Base-by-base conservation (phyloP, 495 filamentous ascomycete genomes). In the Trichoderma erinaceum region DNA sequence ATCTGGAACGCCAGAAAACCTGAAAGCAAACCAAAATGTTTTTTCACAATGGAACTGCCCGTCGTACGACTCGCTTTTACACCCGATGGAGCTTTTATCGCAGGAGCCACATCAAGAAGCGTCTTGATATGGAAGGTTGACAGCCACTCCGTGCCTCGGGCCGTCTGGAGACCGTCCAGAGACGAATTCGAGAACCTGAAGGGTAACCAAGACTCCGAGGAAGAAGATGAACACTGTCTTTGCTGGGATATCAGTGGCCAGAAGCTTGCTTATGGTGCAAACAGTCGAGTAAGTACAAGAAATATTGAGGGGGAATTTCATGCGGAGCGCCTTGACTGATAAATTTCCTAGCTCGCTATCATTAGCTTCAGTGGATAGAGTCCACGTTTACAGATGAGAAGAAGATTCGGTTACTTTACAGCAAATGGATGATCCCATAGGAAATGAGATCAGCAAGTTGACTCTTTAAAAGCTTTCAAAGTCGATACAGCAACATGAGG, bases 231-330 rank as follows among this genome's bases (percentile, higher is more conserved):
- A 43, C 84, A 87, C 50, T 87, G 85, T 68, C 73, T 94, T 23
- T 84, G 85, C 63, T 96, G 92, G 92, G 90, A 94, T 78, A 81
- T 83, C 0, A 85, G 91, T 74, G 89, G 90, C 2, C 86, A 89
- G 71, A 88, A 86, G 73, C 81, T 96, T 68, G 90, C 88, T 1
- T 90, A 89, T 73, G 89, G 90, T 21, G 82, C 87, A 29, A 87
- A 87, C 68, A 88, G 85, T 69, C 81, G 87, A 79, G 91, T 93
- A 82, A 71, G 87, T 56, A n/a, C 25, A 46, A 15, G 13, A 46
- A 46, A 46, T 18, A 46, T 15, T 15, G 43, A 18, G 43, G 4
- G 43, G 43, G 12, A 10, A 0, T 1, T 21, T 52, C 4, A 52
- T 23, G 18, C 25, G 48, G 48, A 52, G 7, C 16, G 10, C 15